Percentiles rank a stretch among this genome's conserved stretches.
Evolutionary conservation across 2,329 filamentous ascomycete species (phyloP).

Genomic region (Paraconiothyrium brasiliense): DNA sequence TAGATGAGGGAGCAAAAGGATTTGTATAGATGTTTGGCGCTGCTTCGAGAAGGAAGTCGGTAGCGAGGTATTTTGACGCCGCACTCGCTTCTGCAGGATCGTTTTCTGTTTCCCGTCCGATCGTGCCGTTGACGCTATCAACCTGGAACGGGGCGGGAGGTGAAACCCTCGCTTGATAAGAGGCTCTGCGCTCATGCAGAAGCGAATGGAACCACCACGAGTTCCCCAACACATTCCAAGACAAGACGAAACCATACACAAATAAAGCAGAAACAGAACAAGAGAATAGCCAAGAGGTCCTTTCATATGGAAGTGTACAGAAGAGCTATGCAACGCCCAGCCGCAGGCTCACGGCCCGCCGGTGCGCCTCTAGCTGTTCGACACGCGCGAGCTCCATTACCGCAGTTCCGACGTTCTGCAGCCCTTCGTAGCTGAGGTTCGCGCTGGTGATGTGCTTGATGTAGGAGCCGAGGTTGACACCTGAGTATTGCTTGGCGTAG

Average conservation of each 20-base stretch:
- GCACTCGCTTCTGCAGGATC: background rate
- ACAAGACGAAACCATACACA: background rate
- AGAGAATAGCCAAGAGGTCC: background rate
- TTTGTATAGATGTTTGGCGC: background rate
- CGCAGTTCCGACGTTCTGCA: slow-evolving; percentile 84
- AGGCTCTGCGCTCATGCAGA: background rate
- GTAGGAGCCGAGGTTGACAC: slow-evolving; percentile 94
- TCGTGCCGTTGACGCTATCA: background rate
- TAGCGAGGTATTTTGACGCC: background rate
- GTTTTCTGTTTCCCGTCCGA: background rate
- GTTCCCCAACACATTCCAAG: background rate
- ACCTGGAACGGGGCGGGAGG: background rate
- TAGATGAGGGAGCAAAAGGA: no score
- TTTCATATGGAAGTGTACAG: background rate
- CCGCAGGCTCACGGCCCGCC: slow-evolving; percentile 74
- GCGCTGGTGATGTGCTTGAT: slow-evolving; percentile 98
- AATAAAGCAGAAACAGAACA: background rate
- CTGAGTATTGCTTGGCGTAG: slow-evolving; percentile 97
- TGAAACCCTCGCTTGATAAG: background rate
- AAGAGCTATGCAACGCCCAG: slow-evolving; percentile 54
- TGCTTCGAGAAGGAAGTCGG: background rate
- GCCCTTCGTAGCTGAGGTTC: slow-evolving; percentile 83
- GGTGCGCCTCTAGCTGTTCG: slow-evolving; percentile 93
- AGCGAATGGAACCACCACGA: background rate
- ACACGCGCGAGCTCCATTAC: slow-evolving; percentile 96